These are phyloP conservation scores for Paramecium caudatum DNA, from an alignment of 73 alveolate species.

Conservation along the genomic window DNA sequence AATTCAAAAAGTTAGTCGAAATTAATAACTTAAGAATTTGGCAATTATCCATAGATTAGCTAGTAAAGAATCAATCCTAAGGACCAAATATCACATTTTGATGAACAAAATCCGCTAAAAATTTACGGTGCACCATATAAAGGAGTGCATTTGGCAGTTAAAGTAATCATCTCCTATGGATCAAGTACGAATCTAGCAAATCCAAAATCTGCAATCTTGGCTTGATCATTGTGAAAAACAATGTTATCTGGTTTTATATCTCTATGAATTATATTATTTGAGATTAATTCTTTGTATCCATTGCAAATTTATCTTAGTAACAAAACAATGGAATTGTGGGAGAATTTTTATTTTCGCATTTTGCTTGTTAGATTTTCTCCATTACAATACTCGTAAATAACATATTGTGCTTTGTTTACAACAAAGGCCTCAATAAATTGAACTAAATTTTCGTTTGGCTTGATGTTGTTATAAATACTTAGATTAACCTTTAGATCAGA, in stretches of 20 bases:
- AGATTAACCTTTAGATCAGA: neutral
- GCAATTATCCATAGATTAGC: conserved; percentile 53
- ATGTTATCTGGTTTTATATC: conserved; percentile 82
- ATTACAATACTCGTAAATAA: neutral
- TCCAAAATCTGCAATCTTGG: conserved; percentile 77
- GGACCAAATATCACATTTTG: conserved; percentile 65
- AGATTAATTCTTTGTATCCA: neutral
- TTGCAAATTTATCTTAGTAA: neutral
- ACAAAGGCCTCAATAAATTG: neutral
- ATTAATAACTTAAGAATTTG: neutral
- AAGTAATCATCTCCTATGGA: neutral
- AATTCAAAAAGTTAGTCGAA: neutral
- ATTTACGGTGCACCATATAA: conserved; percentile 89
- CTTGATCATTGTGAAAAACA: conserved; percentile 76
- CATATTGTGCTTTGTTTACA: neutral
- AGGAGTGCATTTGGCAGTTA: conserved; percentile 63
- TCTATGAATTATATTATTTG: conserved; percentile 77
- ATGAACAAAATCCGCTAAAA: conserved; percentile 81
- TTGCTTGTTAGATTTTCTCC: neutral
- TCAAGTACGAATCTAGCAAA: conserved; percentile 64
- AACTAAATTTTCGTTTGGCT: neutral
- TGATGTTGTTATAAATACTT: neutral
- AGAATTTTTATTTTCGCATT: neutral
- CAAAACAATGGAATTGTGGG: neutral
- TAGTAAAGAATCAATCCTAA: conserved; percentile 8